A percentile compares a stretch with the other conserved stretches of the same genome.
phyloP scores from a whole-genome alignment of 371 early-diverging fungal species.

The Circinella minor region DNA sequence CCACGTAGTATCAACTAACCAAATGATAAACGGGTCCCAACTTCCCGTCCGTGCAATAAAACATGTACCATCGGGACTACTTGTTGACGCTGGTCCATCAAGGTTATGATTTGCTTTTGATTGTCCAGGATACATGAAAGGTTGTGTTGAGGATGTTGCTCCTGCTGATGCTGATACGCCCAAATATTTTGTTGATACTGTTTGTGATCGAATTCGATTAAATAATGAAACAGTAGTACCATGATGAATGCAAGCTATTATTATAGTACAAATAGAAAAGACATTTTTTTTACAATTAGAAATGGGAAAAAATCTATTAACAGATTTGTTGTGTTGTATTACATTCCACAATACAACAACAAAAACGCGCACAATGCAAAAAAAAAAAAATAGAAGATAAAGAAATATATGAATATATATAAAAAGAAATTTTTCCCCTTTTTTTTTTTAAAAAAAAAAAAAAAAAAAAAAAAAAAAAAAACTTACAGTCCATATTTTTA shows the following conservation, averaged over 20 bases:
- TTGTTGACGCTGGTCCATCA: background rate
- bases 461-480: background rate
- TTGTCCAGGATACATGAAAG: constrained; percentile 31
- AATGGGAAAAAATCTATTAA: no score
- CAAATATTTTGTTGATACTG: constrained; percentile 77
- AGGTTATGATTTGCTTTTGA: constrained; percentile 6
- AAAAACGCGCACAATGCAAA: background rate
- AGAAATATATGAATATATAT: background rate
- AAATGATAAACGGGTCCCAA: constrained; percentile 90
- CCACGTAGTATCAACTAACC: constrained; percentile 60
- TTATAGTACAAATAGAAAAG: no score
- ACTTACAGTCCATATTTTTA: constrained; percentile 67
- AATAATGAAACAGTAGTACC: constrained; percentile 75
- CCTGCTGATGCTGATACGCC: constrained; percentile 53
- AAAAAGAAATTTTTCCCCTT: background rate
- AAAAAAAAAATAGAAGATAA: constrained; percentile 4
- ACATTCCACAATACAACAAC: no score
- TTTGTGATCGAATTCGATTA: constrained; percentile 78
- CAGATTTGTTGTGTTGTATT: constrained; percentile 10
- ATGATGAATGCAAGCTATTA: constrained; percentile 67
- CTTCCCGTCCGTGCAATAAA: constrained; percentile 32
- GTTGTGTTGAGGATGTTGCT: constrained; percentile 2
- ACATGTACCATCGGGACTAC: constrained; percentile 29
- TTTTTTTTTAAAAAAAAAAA: background rate
- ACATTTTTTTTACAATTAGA: no score